Percentiles rank a stretch among this genome's conserved stretches.
These are phyloP conservation scores for Drechslera avenae DNA, from an alignment of 2,329 filamentous ascomycete species.

Conservation along the genomic window DNA sequence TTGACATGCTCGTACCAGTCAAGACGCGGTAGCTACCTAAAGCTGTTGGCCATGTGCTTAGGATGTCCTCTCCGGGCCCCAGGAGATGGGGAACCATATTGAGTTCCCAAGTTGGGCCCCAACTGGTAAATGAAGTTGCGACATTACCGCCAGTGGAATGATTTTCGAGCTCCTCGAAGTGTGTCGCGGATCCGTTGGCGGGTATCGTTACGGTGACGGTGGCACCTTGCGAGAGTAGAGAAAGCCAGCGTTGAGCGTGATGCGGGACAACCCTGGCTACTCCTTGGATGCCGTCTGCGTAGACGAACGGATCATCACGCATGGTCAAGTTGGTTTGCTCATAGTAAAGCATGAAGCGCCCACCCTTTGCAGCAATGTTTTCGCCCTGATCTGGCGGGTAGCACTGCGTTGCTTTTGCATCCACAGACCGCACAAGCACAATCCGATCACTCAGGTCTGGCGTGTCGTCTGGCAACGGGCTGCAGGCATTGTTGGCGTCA, in stretches of 20 bases:
- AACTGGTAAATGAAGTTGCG: constrained; percentile 48
- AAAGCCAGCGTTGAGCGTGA: constrained; percentile 17
- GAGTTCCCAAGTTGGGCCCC: constrained; percentile 66
- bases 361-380: constrained; percentile 56
- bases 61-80: constrained; percentile 62
- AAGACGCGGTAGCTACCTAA: constrained; percentile 56
- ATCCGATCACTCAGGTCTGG: constrained; percentile 64
- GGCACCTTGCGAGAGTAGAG: constrained; percentile 15
- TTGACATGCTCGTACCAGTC: constrained; percentile 63
- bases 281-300: constrained; percentile 20
- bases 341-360: constrained; percentile 53
- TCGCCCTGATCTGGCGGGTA: constrained; percentile 23
- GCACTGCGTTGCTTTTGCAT: constrained; percentile 17
- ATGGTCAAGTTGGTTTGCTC: constrained; percentile 18
- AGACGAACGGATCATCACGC: constrained; percentile 21
- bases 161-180: constrained; percentile 23
- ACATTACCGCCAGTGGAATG: constrained; percentile 16
- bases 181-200: constrained; percentile 8
- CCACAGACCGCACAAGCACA: constrained; percentile 44
- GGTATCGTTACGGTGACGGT: constrained; percentile 21
- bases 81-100: constrained; percentile 62
- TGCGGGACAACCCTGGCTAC: constrained; percentile 14
- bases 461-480: constrained; percentile 57
- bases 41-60: constrained; percentile 61
- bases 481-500: constrained; percentile 58